Base-by-base conservation (phyloP, 805 yeast species). In the Saccharomycopsis selenospora region DNA sequence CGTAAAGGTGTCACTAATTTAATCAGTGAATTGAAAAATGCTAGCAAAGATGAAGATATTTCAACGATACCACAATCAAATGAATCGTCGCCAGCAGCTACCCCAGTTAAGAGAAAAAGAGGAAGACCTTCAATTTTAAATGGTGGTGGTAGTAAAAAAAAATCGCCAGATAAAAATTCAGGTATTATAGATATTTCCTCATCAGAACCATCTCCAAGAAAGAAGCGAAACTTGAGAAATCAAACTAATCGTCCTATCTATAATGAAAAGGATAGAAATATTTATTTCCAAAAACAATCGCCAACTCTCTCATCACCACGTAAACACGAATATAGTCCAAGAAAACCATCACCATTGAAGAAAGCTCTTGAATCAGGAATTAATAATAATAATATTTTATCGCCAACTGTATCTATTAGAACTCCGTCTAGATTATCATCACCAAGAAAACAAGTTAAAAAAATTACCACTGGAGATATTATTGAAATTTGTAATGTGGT, bases 311-410 rank as follows among this genome's bases (percentile, higher is more conserved):
- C 38, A 14, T 33, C 38, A 5, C 38, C 38, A 4, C 38, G 17
- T 33, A 33, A 33, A 10, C 38, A 33, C 38, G 17, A 17, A 13
- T 45, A 49, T 45, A 46, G 50, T 22, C 55, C 55, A 11, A 42
- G 40, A 22, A 52, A 52, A 36, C 47, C 53, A 28, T 49, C 53
- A 14, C 55, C 55, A 20, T 52, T 52, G 46, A 52, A 52, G 25
- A 18, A 36, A 25, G 26, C 38, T 18, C 43, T 11, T 7, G n/a
- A 30, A 29, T 18, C 28, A 18, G 42, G 8, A 13, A 22, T 3
- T 28, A 18, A 27, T 6, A 25, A 26, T 4, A 26, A 3, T 7
- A 22, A 28, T 25, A 11, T 13, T 17, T 18, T 20, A 20, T 3
- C 36, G n/a, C 43, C 44, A 3, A 7, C 38, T 33, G n/a, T n/a